Evolutionary conservation across 345 rosid species (phyloP).

Genomic region (Toxicodendron radicans): DNA sequence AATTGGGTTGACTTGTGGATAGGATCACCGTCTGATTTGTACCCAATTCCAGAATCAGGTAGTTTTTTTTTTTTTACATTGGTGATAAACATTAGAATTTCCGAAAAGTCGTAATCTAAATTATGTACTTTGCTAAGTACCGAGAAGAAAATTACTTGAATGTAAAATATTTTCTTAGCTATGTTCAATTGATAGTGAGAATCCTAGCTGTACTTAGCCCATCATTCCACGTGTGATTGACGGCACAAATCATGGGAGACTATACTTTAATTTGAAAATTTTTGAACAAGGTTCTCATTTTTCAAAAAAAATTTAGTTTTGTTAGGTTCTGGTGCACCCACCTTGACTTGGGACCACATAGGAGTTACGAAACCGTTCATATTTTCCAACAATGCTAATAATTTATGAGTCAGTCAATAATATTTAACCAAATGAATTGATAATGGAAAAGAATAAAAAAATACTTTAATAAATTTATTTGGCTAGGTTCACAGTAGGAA

Average conservation of each 20-base stretch:
- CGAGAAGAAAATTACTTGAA: neutral
- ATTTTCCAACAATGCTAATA: neutral
- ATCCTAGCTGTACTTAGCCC: neutral
- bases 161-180: no score
- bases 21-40: neutral
- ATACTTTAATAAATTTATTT: no score
- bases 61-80: neutral
- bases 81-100: neutral
- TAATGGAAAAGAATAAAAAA: neutral
- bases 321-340: neutral
- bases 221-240: conserved; percentile 7
- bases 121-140: neutral
- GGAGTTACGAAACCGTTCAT: neutral
- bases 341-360: neutral
- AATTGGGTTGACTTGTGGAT: neutral
- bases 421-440: neutral
- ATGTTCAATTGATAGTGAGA: neutral
- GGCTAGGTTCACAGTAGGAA: neutral
- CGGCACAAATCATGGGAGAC: neutral
- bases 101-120: neutral
- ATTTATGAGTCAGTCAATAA: neutral
- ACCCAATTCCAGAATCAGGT: neutral
- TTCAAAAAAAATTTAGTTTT: neutral
- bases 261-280: conserved; percentile 26
- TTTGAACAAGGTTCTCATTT: conserved; percentile 10